Base-by-base conservation (phyloP, 345 rosid genomes). In the Corymbia maculata region DNA sequence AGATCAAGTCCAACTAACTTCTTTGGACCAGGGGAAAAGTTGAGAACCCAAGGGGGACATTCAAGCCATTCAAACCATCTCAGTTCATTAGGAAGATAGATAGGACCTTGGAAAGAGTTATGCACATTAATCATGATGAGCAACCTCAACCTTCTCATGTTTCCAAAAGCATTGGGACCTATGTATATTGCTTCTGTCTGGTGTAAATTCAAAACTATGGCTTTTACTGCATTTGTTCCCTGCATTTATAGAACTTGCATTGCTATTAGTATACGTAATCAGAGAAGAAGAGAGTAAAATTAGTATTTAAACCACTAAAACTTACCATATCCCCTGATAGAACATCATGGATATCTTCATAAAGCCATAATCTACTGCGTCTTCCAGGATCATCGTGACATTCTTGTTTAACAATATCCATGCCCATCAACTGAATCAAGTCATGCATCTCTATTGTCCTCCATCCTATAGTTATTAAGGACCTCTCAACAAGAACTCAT, bases 41-140 rank as follows among this genome's bases (percentile, higher is more conserved):
- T 0, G 1, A 1, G 26, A 51, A 70, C 2, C 1, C 15, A 51
- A 21, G 79, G 75, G 14, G 59, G 0, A 86, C 45, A 61, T 32
- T 88, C 59, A 57, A 61, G 53, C 92, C 92, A 91, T 16, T 28
- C 4, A 11, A 91, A 70, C 22, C 50, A 86, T 50, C 92, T 85
- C 21, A 90, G 47, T 28, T 44, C 52, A 16, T 87, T 44, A 13
- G 86, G 68, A 42, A 87, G 86, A 79, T 28, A 50, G 26, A 42
- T 45, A 12, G 51, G 30, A 86, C 88, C 21, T 85, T 88, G 26
- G 50, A 55, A 68, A 85, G 32, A 21, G 49, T 13, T 26, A 50
- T 22, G 14, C 79, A 85, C 30, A 53, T 53, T 53, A 8, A 53
- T 53, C 59, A 53, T 19, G 59, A 53, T 3, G 0, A 53, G 59